phyloP scores from a whole-genome alignment of 108 stramenopile genomes.

The Discostella pseudostelligera region DNA sequence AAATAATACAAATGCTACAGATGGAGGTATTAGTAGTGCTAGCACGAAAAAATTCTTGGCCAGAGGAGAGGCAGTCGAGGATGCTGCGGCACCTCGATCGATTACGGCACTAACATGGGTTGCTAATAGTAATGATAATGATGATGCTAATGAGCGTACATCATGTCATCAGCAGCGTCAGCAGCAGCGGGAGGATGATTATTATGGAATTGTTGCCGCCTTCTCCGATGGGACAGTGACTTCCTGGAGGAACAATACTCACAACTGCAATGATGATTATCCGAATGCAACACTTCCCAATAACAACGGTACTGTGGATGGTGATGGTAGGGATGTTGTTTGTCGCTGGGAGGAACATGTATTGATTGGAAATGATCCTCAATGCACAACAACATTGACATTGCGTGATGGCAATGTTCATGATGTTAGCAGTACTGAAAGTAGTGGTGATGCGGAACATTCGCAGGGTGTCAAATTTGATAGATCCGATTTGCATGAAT shows the following conservation, averaged over 20 bases:
- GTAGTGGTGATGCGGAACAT: too few relatives aligned
- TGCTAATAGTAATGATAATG: slow-evolving; percentile 1
- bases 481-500: slow-evolving; percentile 14
- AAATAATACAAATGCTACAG: neutral
- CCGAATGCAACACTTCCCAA: too few relatives aligned
- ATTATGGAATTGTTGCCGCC: slow-evolving; percentile 49
- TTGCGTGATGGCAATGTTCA: too few relatives aligned
- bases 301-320: too few relatives aligned
- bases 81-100: slow-evolving; percentile 24
- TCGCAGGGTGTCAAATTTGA: neutral
- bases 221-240: slow-evolving; percentile 82
- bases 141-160: neutral
- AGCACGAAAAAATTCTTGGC: slow-evolving; percentile 22
- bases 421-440: too few relatives aligned
- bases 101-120: slow-evolving; percentile 21
- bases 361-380: slow-evolving; percentile 36
- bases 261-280: too few relatives aligned
- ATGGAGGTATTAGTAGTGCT: neutral
- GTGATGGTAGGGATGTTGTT: too few relatives aligned
- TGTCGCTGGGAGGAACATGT: slow-evolving; percentile 31
- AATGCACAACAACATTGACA: too few relatives aligned
- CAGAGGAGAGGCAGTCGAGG: slow-evolving; percentile 29
- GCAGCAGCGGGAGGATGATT: neutral
- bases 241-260: slow-evolving; percentile 41
- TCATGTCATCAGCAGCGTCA: too few relatives aligned